Evolutionary conservation across 1,284 basidiomycete species (phyloP).

Genomic region (Austroboletus novae-zelandiae): DNA sequence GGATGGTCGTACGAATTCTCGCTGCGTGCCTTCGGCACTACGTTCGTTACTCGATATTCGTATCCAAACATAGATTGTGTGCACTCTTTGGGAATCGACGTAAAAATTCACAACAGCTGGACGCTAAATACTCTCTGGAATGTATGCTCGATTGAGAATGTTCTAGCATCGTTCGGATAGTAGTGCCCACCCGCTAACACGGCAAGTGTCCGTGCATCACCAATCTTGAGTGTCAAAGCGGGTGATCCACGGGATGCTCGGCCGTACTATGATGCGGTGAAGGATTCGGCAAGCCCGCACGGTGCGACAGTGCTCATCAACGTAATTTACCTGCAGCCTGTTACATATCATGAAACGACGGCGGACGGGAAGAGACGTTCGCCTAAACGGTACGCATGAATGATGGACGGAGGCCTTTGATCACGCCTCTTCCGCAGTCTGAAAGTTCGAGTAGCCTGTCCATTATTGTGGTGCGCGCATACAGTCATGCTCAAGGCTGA

Average conservation of each 20-base stretch:
- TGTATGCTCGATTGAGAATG: not conserved
- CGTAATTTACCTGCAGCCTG: conserved; percentile 21
- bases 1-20: too few species aligned
- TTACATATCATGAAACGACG: not conserved
- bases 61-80: too few species aligned
- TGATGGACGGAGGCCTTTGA: conserved; percentile 57
- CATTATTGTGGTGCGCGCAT: conserved; percentile 64
- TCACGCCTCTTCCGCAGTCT: conserved; percentile 51
- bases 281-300: conserved; percentile 61
- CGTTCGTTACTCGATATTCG: too few species aligned
- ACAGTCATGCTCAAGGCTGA: not conserved
- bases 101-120: conserved; percentile 1
- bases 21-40: too few species aligned
- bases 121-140: not conserved
- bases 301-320: conserved; percentile 55
- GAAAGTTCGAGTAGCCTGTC: conserved; percentile 62
- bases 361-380: not conserved
- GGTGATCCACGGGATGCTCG: conserved; percentile 21
- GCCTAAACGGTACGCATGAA: conserved; percentile 43
- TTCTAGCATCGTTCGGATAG: not conserved
- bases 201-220: conserved; percentile 34
- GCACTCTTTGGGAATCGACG: not conserved
- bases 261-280: conserved; percentile 49
- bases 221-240: conserved; percentile 43
- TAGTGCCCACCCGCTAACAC: not conserved